Conservation (phyloP, 169 alveolate genomes). For the Plasmodium fragile region DNA sequence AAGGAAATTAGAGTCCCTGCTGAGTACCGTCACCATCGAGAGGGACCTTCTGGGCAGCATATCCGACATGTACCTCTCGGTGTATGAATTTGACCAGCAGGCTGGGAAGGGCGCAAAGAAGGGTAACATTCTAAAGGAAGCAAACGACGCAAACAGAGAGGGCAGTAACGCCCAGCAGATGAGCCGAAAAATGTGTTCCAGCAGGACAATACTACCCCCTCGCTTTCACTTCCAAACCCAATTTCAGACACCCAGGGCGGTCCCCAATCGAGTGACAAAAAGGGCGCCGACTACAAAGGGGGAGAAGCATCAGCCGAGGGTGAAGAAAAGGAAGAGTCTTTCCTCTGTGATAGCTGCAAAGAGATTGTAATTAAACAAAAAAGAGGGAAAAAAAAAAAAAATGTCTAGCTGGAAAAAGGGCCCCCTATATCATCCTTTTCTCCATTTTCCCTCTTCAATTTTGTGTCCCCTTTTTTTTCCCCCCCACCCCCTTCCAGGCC, state of each 20-base stretch:
- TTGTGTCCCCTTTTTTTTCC: neutral
- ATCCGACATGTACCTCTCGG: constrained; percentile 39
- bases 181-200: neutral
- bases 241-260: constrained; percentile 5
- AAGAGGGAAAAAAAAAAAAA: neutral
- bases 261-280: neutral
- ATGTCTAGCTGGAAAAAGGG: neutral
- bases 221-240: neutral
- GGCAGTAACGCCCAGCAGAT: neutral
- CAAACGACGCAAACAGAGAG: neutral
- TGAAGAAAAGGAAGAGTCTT: neutral
- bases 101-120: neutral
- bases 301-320: neutral
- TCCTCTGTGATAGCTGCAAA: constrained; percentile 54
- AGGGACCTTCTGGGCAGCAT: constrained; percentile 40
- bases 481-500: constrained; percentile 41
- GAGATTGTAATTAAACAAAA: constrained; percentile 37
- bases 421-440: neutral
- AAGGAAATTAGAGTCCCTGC: neutral
- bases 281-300: neutral
- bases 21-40: constrained; percentile 32
- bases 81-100: constrained; percentile 57
- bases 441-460: neutral
- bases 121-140: neutral
- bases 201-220: neutral